Base-by-base conservation (phyloP, 1,284 basidiomycete genomes). In the Amylostereum areolatum region DNA sequence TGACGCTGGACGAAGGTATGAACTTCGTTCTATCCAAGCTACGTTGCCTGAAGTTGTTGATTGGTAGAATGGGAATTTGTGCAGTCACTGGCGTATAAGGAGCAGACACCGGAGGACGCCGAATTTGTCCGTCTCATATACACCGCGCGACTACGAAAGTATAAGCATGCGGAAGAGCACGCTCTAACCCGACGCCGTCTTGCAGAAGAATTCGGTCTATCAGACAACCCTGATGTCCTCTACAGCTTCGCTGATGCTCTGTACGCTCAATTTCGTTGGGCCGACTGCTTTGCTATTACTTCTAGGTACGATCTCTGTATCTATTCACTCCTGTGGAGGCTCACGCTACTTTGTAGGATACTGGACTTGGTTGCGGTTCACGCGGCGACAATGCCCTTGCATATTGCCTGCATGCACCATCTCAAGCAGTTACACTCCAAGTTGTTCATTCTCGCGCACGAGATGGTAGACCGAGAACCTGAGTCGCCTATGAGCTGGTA, bases 361-460 rank as follows among this genome's bases (percentile, higher is more conserved):
- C 73, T 97, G 39, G 78, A 81, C 12, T 72, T 90, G 3, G 85
- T 91, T 11, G 78, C 87, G 1, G 82, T 92, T 32, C 94, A 97
- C 64, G 82, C 83, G 29, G 79, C 85, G 8, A 89, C 92, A 1
- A 83, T 99, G 68, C 92, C 95, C 0, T 68, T 99, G 45, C 96
- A 99, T 64, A 84, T 99, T 35, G 93, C 94, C 2, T 98, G 96
- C 78, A 96, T 98, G 89, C 89, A 94, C 62, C 93, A 98, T 67
- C 77, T 99, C 28, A 82, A 85, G 18, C 85, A 95, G 62, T 74
- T 98, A 9, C 89, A 94, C 55, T 93, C 94, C 1, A 86, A 89
- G 54, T 78, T 99, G 1, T 99, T 97, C 69, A 84, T 99, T 55
- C 78, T 99, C 30, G 95, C 97, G 0, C 97, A 99, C 62, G 89